phyloP scores from a whole-genome alignment of 495 filamentous ascomycete genomes.

The Astrocystis sublimbata region DNA sequence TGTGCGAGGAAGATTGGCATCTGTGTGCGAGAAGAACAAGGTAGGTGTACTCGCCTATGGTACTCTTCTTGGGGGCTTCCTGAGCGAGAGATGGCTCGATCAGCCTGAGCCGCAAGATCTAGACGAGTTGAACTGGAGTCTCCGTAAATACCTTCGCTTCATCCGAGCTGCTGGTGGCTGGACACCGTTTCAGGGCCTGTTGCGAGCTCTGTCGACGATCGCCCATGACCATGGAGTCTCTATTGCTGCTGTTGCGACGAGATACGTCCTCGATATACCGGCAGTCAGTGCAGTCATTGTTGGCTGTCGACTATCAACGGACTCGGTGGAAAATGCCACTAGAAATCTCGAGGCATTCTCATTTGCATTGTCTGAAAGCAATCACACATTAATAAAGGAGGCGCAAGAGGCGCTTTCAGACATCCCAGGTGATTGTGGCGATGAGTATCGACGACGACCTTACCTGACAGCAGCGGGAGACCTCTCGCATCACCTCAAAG shows the following conservation, averaged over 20 bases:
- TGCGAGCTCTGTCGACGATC: slow-evolving; percentile 28
- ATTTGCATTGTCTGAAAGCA: slow-evolving; percentile 30
- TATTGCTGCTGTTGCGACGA: slow-evolving; percentile 35
- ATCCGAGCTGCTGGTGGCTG: slow-evolving; percentile 39
- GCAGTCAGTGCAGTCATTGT: slow-evolving; percentile 41
- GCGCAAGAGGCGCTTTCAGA: slow-evolving; percentile 27
- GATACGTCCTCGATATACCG: slow-evolving; percentile 40
- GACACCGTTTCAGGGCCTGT: slow-evolving; percentile 32
- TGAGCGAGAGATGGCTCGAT: slow-evolving; percentile 41
- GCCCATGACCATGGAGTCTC: slow-evolving; percentile 31
- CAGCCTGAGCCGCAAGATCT: slow-evolving; percentile 32
- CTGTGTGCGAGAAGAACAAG: slow-evolving; percentile 31
- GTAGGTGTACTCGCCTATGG: slow-evolving; percentile 44
- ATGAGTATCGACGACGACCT: slow-evolving; percentile 36
- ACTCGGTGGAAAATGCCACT: slow-evolving; percentile 14
- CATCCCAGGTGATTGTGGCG: slow-evolving; percentile 41
- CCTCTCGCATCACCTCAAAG: slow-evolving; percentile 16
- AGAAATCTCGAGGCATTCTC: slow-evolving; percentile 36
- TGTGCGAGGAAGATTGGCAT: slow-evolving; percentile 30
- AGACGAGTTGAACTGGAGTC: slow-evolving; percentile 38
- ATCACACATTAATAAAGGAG: slow-evolving; percentile 24
- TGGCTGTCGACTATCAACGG: slow-evolving; percentile 33
- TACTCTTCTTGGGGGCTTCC: slow-evolving; percentile 39
- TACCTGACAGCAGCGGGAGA: slow-evolving; percentile 24
- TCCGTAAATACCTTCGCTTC: slow-evolving; percentile 43